phyloP scores from a whole-genome alignment of 2,329 filamentous ascomycete species.

The Colletotrichum chrysophilum region DNA sequence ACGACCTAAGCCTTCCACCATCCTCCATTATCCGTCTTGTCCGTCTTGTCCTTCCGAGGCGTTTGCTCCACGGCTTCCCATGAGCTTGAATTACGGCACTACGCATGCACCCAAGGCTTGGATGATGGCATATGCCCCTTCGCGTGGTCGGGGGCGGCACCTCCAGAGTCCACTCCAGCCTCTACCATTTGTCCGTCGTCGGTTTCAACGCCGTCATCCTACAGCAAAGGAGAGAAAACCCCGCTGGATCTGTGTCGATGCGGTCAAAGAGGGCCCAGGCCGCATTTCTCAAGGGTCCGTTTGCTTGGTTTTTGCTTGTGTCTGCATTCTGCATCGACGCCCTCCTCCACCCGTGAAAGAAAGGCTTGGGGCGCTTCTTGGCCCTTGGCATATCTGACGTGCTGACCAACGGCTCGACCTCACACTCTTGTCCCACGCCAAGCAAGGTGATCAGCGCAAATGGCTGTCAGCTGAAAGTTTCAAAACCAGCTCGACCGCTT shows the following conservation, averaged over 20 bases:
- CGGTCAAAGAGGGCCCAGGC: not conserved
- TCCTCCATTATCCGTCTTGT: conserved; percentile 8
- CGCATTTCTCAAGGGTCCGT: not conserved
- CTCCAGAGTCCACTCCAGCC: not conserved
- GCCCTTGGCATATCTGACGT: conserved; percentile 7
- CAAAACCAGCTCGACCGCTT: not conserved
- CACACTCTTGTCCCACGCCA: not conserved
- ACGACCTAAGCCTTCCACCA: not conserved
- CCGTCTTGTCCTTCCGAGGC: not conserved
- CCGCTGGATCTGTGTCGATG: not conserved
- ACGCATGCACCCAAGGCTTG: conserved; percentile 14
- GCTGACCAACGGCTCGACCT: not conserved
- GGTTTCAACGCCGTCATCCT: conserved; percentile 7
- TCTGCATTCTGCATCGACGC: conserved; percentile 4
- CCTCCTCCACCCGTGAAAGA: conserved; percentile 2
- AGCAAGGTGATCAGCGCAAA: not conserved
- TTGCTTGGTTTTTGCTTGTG: not conserved
- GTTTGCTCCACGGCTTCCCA: not conserved
- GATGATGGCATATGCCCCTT: conserved; percentile 15
- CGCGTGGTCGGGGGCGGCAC: not conserved
- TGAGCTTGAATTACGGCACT: conserved; percentile 18
- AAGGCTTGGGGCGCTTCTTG: conserved; percentile 7
- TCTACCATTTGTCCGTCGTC: not conserved
- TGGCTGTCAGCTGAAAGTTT: not conserved
- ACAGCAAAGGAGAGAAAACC: not conserved